A percentile compares a stretch with the other conserved stretches of the same genome.
Evolutionary conservation across 495 filamentous ascomycete genomes (phyloP).

Genomic region (Penicillium waksmanii): DNA sequence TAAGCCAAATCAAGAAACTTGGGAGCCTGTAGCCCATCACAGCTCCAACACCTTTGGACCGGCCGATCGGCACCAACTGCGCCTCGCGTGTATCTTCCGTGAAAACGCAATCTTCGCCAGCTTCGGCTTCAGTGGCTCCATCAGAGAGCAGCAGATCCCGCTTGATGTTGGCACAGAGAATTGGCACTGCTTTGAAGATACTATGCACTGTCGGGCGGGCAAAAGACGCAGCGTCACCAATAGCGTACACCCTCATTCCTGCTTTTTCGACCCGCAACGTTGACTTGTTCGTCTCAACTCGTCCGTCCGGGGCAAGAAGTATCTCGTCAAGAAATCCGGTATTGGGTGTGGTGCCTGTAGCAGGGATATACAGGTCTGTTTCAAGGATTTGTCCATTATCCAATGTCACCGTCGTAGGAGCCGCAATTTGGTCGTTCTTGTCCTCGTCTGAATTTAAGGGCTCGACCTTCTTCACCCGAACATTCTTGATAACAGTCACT

Average conservation of each 20-base stretch:
- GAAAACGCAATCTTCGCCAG: constrained; percentile 26
- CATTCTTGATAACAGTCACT: constrained; percentile 47
- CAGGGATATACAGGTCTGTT: constrained; percentile 55
- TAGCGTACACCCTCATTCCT: constrained; percentile 50
- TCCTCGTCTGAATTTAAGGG: constrained; percentile 30
- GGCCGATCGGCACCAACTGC: constrained; percentile 60
- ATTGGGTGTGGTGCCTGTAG: constrained; percentile 49
- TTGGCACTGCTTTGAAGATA: constrained; percentile 43
- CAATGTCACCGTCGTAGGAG: not conserved
- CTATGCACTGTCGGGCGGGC: constrained; percentile 40
- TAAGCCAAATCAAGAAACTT: constrained; percentile 57
- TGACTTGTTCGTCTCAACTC: constrained; percentile 43
- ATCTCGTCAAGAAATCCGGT: constrained; percentile 40
- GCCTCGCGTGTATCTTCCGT: constrained; percentile 48
- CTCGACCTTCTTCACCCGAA: constrained; percentile 26
- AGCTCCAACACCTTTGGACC: constrained; percentile 57
- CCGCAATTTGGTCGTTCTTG: constrained; percentile 5
- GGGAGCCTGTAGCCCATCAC: constrained; percentile 57
- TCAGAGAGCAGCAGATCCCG: constrained; percentile 36
- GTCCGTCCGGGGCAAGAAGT: constrained; percentile 39
- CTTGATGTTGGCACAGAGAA: constrained; percentile 49
- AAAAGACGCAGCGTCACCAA: constrained; percentile 45
- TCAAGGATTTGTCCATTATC: constrained; percentile 38
- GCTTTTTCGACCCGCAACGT: constrained; percentile 54
- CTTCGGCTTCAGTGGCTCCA: constrained; percentile 5